Base-by-base conservation (phyloP, 108 stramenopile species). In the Skeletonema marinoi region DNA sequence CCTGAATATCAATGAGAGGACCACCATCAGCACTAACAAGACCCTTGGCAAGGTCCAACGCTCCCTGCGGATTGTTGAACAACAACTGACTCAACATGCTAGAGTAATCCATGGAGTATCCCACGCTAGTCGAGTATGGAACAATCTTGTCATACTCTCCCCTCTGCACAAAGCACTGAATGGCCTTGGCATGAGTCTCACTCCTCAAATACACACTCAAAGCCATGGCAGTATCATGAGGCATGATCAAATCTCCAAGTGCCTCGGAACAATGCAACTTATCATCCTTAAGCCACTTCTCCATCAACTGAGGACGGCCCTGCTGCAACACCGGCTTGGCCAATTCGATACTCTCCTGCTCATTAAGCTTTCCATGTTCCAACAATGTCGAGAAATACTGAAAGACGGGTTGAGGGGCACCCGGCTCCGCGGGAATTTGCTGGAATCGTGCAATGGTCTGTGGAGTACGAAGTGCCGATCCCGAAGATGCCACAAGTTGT, bases 91-190 rank as follows among this genome's bases (percentile, higher is more conserved):
- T 98, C 50, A 99, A 90, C 97, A 99, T 96, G 65, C 65, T 73
- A 13, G 95, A 86, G 85, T 98, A 99, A 85, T 99, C 98, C 90
- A 97, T 97, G 31, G 90, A 88, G 88, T 94, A 98, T 32, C 96
- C 97, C 31, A 98, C 97, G 69, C 92, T 91, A 38, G 94, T 91
- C 11, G 98, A 91, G 84, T 99, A 99, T 2, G 99, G 94, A 42
- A 98, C 97, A 86, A 99, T 98, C 86, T 99, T 98, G 74, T 98
- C 98, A 77, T 95, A 99, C 85, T 99, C 99, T 44, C 98, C 98
- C 16, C 97, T 85, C 81, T 98, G 97, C 38, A 97, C 94, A 85
- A 99, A 99, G 88, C 98, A 99, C 66, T 98, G 92, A 74, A 99
- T 96, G 7, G 98, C 99, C 95, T 99, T 99, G 41, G 89, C 96